Evolutionary conservation across 2,329 filamentous ascomycete species (phyloP), one percentile per base, ranked within the genome.

Genomic region (Aspergillus quadrilineatus): DNA sequence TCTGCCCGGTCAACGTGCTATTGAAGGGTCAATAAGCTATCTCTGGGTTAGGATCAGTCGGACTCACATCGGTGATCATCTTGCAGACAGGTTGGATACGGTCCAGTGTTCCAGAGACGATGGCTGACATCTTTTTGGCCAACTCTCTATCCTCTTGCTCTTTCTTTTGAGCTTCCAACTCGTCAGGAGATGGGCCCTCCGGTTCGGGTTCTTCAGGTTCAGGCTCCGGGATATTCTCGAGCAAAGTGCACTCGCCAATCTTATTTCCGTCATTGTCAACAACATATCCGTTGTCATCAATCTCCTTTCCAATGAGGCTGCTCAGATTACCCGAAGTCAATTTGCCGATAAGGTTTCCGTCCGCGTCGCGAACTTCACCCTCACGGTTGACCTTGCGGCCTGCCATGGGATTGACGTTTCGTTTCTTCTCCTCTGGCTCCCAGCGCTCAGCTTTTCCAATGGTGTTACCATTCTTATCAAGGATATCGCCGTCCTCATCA

Each of bases 11-110:
- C 89, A 66, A 96, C 89, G 76, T 88, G 83, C 84, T 90, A 62
- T 44, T 58, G 14, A 26, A 22, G 34, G 1, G n/a, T 53, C 8
- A 44, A 29, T 62, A 60, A 61, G 52, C 60, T 47, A 59, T 50
- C 52, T 34, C 47, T 15, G 17, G 53, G n/a, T 36, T 28, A 14
- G 5, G 28, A 37, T 7, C 7, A 17, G 10, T 3, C 15, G 30
- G 22, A 71, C 81, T 73, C 81, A 88, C 86, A 61, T 92, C 88
- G 4, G 85, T 89, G 73, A 96, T 96, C 79, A 91, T 84, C 77
- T 89, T 91, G 80, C 89, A 89, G 69, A 96, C 86, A 8, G 92
- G 92, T 63, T 89, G 86, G 69, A 96, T 85, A 71, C 87, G 89
- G 68, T 96, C 90, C 6, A 96, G 81, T 12, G 90, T 90, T 72